A percentile compares a stretch with the other conserved stretches of the same genome.
Evolutionary conservation across 371 early-diverging fungal genomes (phyloP).

Genomic region (Rhizopus arrhizus): DNA sequence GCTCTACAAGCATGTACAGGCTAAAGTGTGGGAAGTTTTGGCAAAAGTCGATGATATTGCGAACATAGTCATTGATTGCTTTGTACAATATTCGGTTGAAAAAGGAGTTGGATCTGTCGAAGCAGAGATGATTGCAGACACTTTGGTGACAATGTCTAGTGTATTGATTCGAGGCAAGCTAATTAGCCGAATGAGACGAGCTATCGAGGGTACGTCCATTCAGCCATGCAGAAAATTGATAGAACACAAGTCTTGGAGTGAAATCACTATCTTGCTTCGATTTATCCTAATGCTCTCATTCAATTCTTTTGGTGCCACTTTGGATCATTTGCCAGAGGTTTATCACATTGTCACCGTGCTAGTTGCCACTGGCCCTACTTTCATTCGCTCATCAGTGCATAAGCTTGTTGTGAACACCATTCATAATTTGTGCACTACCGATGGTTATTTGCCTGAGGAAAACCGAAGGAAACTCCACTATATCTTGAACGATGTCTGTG

Average conservation of each 20-base stretch:
- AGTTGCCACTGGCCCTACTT: constrained; percentile 81
- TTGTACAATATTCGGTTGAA: constrained; percentile 81
- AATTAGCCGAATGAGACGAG: constrained; percentile 78
- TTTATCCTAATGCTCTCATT: constrained; percentile 89
- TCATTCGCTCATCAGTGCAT: constrained; percentile 84
- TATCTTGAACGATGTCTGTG: constrained; percentile 72
- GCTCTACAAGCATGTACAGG: constrained; percentile 81
- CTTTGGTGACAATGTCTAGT: constrained; percentile 79
- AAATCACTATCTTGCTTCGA: constrained; percentile 84
- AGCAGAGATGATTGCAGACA: constrained; percentile 85
- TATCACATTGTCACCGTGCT: constrained; percentile 82
- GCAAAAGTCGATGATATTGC: constrained; percentile 78
- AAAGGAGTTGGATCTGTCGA: constrained; percentile 77
- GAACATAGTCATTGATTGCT: constrained; percentile 76
- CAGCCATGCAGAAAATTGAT: constrained; percentile 70
- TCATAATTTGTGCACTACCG: constrained; percentile 78
- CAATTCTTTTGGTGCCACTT: constrained; percentile 66
- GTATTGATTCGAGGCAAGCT: constrained; percentile 80
- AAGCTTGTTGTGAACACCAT: constrained; percentile 89
- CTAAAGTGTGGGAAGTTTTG: constrained; percentile 80
- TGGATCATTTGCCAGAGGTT: constrained; percentile 83
- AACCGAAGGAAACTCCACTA: constrained; percentile 61
- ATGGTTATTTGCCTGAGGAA: constrained; percentile 61
- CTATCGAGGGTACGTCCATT: constrained; percentile 71
- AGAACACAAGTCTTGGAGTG: constrained; percentile 87